A percentile compares a stretch with the other conserved stretches of the same genome.
Conservation (phyloP, 192 early-diverging fungal species). For the Jimgerdemannia flammicorona region DNA sequence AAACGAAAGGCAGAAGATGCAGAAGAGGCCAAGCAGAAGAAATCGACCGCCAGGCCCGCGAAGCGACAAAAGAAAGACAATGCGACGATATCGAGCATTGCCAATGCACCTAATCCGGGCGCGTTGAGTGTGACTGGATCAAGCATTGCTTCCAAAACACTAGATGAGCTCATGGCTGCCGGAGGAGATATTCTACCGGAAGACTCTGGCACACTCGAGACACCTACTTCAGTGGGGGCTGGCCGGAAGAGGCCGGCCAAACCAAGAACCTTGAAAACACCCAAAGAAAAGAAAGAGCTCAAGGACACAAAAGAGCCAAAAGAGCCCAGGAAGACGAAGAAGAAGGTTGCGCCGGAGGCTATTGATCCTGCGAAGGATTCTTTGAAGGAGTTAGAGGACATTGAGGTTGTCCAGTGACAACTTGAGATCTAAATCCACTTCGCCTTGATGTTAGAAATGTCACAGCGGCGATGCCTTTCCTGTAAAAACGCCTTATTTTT, state of each 20-base stretch:
- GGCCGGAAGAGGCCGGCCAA: neutral
- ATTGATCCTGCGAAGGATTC: neutral
- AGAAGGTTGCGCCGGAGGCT: neutral
- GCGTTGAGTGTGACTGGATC: constrained; percentile 10
- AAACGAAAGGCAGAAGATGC: constrained; percentile 55
- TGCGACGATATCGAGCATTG: neutral
- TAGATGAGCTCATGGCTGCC: constrained; percentile 22
- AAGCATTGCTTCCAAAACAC: constrained; percentile 10
- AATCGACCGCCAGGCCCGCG: constrained; percentile 3
- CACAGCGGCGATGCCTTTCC: no score
- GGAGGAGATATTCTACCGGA: constrained; percentile 18
- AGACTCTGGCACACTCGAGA: neutral
- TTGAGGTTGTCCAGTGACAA: neutral
- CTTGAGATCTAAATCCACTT: no score
- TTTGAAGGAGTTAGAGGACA: neutral
- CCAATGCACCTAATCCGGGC: neutral
- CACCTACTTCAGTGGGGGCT: neutral
- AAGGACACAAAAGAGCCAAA: neutral
- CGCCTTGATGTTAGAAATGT: no score
- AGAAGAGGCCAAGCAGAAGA: constrained; percentile 34
- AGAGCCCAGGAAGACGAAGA: neutral
- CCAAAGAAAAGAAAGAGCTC: neutral
- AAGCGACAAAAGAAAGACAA: constrained; percentile 21
- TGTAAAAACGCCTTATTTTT: no score
- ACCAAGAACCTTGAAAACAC: neutral